These are phyloP conservation scores for Pseudonitzschia multiseries DNA, from an alignment of 108 stramenopile genomes.

Conservation along the genomic window DNA sequence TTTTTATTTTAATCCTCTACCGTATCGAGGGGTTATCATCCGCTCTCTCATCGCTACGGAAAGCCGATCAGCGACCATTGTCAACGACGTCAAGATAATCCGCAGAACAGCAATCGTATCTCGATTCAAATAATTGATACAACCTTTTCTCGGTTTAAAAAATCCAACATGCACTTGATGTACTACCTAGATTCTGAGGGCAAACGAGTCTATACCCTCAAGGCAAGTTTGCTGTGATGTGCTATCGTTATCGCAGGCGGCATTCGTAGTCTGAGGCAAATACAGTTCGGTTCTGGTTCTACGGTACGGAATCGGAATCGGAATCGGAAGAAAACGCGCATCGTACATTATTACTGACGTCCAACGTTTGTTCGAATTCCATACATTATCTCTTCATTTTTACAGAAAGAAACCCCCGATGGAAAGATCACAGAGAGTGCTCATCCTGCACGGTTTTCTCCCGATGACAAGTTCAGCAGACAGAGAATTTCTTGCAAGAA, in stretches of 20 bases:
- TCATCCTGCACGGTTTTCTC: conserved; percentile 97
- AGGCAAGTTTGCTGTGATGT: conserved; percentile 56
- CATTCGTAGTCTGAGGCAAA: too few species aligned
- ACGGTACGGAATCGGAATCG: background rate
- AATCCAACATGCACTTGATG: conserved; percentile 96
- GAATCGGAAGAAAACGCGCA: background rate
- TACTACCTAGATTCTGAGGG: conserved; percentile 91
- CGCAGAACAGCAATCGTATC: background rate
- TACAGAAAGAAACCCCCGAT: conserved; percentile 84
- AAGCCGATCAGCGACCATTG: background rate
- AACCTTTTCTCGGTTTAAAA: background rate
- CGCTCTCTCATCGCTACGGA: too few species aligned
- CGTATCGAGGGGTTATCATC: too few species aligned
- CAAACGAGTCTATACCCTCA: conserved; percentile 98
- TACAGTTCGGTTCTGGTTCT: background rate
- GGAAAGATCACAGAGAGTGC: conserved; percentile 90
- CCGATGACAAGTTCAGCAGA: conserved; percentile 98
- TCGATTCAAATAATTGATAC: background rate
- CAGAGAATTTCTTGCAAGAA: conserved; percentile 97
- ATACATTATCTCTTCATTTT: background rate
- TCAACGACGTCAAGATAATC: background rate
- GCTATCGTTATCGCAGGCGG: background rate
- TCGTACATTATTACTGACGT: background rate
- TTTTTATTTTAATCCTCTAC: too few species aligned
- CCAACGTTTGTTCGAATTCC: background rate